phyloP scores from a whole-genome alignment of 140 eudicot genomes.

The Cichorium intybus region DNA sequence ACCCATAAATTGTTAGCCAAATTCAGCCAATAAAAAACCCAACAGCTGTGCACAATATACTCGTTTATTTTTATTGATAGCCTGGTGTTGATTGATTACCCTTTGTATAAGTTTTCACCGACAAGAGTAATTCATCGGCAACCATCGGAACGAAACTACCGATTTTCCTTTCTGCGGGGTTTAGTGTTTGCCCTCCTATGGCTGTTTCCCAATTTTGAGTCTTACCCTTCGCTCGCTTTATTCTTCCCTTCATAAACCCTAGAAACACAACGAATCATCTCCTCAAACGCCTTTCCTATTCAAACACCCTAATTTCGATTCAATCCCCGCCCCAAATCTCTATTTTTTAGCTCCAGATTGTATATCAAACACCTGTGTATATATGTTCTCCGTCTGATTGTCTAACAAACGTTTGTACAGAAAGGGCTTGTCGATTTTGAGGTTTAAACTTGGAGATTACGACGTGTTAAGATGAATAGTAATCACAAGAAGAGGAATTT shows the following conservation, averaged over 20 bases:
- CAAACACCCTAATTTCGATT: neutral
- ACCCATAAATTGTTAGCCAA: no score
- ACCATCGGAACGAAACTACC: neutral
- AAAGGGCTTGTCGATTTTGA: neutral
- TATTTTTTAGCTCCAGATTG: neutral
- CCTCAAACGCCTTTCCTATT: neutral
- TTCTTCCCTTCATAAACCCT: constrained; percentile 18
- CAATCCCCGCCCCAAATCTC: neutral
- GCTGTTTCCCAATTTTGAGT: constrained; percentile 17
- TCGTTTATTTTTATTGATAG: neutral
- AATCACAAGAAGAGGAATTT: constrained; percentile 61
- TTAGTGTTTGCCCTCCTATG: constrained; percentile 20
- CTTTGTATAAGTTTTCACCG: neutral
- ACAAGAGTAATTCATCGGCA: constrained; percentile 3
- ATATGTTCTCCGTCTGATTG: neutral
- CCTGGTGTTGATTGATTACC: no score
- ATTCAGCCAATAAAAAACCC: neutral
- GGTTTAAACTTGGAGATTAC: constrained; percentile 24
- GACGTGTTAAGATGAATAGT: constrained; percentile 13
- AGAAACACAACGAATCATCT: constrained; percentile 12
- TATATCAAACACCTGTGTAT: neutral
- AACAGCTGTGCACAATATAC: neutral
- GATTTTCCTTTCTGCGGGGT: constrained; percentile 6
- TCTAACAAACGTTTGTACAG: neutral
- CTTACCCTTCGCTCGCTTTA: constrained; percentile 10